Base-by-base conservation (phyloP, 2,329 filamentous ascomycete species). In the Endothia cerciana region DNA sequence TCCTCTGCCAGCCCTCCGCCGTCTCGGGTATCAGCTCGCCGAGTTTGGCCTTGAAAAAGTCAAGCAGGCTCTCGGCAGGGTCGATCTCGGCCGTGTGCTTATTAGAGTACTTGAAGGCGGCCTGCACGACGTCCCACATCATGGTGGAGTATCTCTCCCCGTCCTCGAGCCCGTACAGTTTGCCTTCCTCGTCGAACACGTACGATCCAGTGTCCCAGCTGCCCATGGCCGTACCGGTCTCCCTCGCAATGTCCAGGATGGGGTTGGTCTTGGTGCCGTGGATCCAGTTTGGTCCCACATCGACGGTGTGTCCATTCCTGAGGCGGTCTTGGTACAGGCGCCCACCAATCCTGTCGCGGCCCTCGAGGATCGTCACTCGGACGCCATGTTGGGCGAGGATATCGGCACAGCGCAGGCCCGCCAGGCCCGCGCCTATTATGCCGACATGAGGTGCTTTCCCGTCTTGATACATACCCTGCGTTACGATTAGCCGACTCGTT, bases 221-320 rank as follows among this genome's bases (percentile, higher is more conserved):
- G 15, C 80, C 79, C 1, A 80, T 74, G 0, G 75, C 72, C 0
- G 85, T 91, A 1, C 81, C 77, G 0, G 89, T 91, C 68, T 85
- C 79, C 69, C 83, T 84, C 15, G 89, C 89, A 22, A 93, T 79
- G 53, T 90, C 86, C 47, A 89, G 75, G 19, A 92, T 90, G 0
- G 90, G 89, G 72, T 93, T 93, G 68, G 88, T 82, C 0, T 85
- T 80, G 6, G 89, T 91, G 41, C 91, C 90, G 67, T 93, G 90
- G 61, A 93, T 91, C 90, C 90, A 93, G 71, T 93, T 93, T n/a
- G 90, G 89, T 0, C 91, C 91, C 40, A 85, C 75, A 69, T 88
- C 86, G n/a, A 86, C 81, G 8, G 81, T 70, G 38, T 79, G 77
- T 0, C 82, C 82, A 47, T 83, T 84, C 15, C 78, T 76, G 3